phyloP scores from a whole-genome alignment of 495 filamentous ascomycete genomes.

The Monascus purpureus region DNA sequence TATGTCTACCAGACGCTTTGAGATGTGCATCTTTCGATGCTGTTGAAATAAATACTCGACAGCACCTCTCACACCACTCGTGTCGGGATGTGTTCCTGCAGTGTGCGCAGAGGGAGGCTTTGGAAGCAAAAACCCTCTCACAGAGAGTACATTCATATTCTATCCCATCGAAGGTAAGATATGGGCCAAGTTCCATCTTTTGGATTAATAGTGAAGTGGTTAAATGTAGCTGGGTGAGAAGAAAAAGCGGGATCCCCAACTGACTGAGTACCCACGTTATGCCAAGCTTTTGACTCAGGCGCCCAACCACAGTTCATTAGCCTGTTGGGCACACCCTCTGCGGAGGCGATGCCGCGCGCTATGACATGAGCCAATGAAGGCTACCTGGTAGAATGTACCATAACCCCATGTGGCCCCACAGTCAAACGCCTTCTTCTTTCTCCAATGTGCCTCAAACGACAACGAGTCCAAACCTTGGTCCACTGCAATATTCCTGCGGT shows the following conservation, averaged over 20 bases:
- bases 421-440: neutral
- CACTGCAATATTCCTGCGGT: neutral
- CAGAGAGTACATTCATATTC: constrained; percentile 6
- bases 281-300: neutral
- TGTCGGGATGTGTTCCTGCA: constrained; percentile 6
- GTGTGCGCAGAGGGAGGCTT: constrained; percentile 4
- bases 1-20: no score
- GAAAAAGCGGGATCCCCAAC: neutral
- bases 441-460: neutral
- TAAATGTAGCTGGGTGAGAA: neutral
- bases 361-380: neutral
- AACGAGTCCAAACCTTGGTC: neutral
- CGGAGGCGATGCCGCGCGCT: neutral
- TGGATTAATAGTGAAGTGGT: neutral
- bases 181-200: constrained; percentile 6
- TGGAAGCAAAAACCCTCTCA: constrained; percentile 4
- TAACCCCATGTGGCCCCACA: neutral
- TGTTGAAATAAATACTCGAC: no score
- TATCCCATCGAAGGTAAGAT: constrained; percentile 5
- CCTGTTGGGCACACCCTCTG: neutral
- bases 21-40: no score
- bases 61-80: constrained; percentile 5
- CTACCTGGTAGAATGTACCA: neutral
- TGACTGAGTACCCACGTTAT: neutral
- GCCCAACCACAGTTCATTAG: neutral